Conservation (phyloP, 2,329 filamentous ascomycete species). For the Pezicula carpinea region DNA sequence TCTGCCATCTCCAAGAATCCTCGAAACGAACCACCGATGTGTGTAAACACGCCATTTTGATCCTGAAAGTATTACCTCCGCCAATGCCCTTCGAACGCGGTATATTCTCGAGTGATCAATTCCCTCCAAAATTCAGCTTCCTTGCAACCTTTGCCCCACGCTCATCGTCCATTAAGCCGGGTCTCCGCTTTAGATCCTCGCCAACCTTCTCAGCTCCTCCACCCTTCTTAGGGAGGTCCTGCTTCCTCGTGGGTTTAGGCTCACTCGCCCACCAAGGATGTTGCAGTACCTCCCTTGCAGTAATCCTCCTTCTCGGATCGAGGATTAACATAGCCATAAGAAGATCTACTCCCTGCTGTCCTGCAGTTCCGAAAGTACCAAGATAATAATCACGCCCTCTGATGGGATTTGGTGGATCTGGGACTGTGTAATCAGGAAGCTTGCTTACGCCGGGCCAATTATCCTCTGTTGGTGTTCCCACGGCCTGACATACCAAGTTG, state of each 20-base stretch:
- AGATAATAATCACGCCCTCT: constrained; percentile 69
- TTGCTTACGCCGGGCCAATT: constrained; percentile 91
- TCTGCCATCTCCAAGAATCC: too few species aligned
- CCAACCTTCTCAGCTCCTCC: constrained; percentile 72
- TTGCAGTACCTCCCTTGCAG: constrained; percentile 69
- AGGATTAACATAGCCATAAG: constrained; percentile 80
- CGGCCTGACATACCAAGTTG: constrained; percentile 73
- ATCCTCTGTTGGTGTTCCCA: constrained; percentile 88
- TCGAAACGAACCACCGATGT: too few species aligned
- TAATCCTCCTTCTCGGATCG: constrained; percentile 81
- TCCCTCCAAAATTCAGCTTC: constrained; percentile 27
- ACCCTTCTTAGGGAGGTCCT: constrained; percentile 74
- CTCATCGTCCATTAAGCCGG: constrained; percentile 66
- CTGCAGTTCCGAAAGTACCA: constrained; percentile 73
- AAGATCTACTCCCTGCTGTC: constrained; percentile 78
- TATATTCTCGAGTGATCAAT: too few species aligned
- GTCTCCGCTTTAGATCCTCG: constrained; percentile 74
- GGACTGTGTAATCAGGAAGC: constrained; percentile 74
- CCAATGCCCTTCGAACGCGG: too few species aligned
- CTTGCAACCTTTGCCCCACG: constrained; percentile 55
- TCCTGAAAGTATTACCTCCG: too few species aligned
- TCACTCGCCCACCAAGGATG: constrained; percentile 85
- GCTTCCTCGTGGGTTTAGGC: constrained; percentile 76
- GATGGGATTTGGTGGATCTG: constrained; percentile 50
- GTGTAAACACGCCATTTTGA: too few species aligned